phyloP scores from a whole-genome alignment of 306 rosid species.

The Casuarina cunninghamiana region DNA sequence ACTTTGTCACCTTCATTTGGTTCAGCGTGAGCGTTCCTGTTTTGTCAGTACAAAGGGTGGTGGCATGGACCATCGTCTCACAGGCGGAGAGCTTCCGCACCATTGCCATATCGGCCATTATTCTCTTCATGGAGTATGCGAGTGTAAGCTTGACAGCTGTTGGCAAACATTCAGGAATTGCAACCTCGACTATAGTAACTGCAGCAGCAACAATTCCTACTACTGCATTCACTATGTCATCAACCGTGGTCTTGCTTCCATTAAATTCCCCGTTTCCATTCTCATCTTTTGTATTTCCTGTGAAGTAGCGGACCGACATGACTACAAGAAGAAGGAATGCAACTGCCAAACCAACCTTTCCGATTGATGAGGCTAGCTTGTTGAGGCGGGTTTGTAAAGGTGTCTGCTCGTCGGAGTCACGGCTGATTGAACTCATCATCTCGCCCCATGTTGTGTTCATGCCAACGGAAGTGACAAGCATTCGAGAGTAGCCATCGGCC shows the following conservation, averaged over 20 bases:
- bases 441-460: conserved; percentile 32
- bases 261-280: not conserved
- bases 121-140: conserved; percentile 33
- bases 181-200: conserved; percentile 29
- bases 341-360: conserved; percentile 19
- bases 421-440: conserved; percentile 22
- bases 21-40: conserved; percentile 30
- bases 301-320: conserved; percentile 13
- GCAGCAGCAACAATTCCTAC: conserved; percentile 25
- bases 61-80: conserved; percentile 37
- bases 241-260: conserved; percentile 3
- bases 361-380: conserved; percentile 7
- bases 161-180: conserved; percentile 40
- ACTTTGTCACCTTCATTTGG: conserved; percentile 33
- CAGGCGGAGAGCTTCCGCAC: conserved; percentile 30
- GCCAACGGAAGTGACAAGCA: conserved; percentile 36
- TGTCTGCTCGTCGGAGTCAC: conserved; percentile 13
- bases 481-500: conserved; percentile 22
- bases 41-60: conserved; percentile 34
- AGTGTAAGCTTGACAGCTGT: conserved; percentile 25
- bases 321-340: conserved; percentile 13
- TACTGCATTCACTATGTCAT: conserved; percentile 8
- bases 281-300: conserved; percentile 11
- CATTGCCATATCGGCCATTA: conserved; percentile 33
- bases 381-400: conserved; percentile 24